Base-by-base conservation (phyloP, 106 monocot species). In the Amphibolis antarctica region DNA sequence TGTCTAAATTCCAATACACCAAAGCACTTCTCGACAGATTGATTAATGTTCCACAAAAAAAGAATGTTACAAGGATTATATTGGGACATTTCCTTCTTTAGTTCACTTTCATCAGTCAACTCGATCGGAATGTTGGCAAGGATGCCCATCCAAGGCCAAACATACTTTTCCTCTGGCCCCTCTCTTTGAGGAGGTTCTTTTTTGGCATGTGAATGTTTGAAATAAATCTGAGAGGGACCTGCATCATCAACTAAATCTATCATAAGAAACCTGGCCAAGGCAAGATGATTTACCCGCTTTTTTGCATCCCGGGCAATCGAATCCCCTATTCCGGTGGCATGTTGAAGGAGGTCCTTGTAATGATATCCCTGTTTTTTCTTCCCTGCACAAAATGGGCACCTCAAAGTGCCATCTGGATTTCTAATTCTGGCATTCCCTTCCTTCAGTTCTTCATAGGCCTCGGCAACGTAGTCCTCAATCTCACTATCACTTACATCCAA, bases 111-210 rank as follows among this genome's bases (percentile, higher is more conserved):
- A 15, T 50, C 58, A 4, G 42, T 60, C 13, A 28, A 55, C 10
- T 10, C 45, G 18, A 60, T 49, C 11, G 70, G 78, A 9, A 71
- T 71, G 36, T 78, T 80, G 45, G 70, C 76, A 27, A 80, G 30
- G n/a, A 88, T 28, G 12, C 76, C 88, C 30, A 53, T 77, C 84
- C 83, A 88, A 0, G 88, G 88, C 78, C 79, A 84, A 12, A 84
- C 84, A 63, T 81, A 81, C 18, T 28, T 62, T 14, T 81, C 81
- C 15, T 77, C 68, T n/a, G 74, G 50, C 18, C 59, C 19, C 19
- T 46, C 46, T n/a, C 44, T 46, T 26, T 9, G 63, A 25, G 63
- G 17, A 19, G 56, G 56, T 55, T 57, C 45, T 57, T 44, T 44
- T 27, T 53, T 43, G 46, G 59, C 47, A 51, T 19, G n/a, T 51